Base-by-base conservation (phyloP, 768 basidiomycete genomes). In the Mycena vitilis region DNA sequence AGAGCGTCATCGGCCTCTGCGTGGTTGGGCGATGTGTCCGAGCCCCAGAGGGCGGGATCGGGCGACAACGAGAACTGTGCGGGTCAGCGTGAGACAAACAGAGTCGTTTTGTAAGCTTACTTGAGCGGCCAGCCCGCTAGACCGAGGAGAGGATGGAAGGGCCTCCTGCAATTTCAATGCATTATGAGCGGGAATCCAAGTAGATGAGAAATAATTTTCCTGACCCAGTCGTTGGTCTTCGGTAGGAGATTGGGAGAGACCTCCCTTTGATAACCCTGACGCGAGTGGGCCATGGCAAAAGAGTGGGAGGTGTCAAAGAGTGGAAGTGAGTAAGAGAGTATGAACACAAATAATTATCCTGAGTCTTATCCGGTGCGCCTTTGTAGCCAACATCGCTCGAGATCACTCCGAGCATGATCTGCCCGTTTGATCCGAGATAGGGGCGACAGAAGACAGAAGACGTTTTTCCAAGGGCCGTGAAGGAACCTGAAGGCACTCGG, bases 11-110 rank as follows among this genome's bases (percentile, higher is more conserved):
- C 91, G 18, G 86, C 80, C 75, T 92, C 91, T 7, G 82, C 75
- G 53, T 84, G 79, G 63, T 83, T 82, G 40, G 84, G 84, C 6
- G 87, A 88, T 60, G 91, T 78, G n/a, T 89, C 85, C 34, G 90
- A 86, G 2, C 91, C 91, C 92, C 92, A 94, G 0, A 83, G 85
- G 15, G 84, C 77, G 2, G 92, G 92, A 78, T 93, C 91, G 1
- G 91, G 86, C 3, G 91, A 87, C 34, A 93, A 85, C 7, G 91
- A 91, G 75, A 86, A 93, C 92, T 94, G 37, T 7, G 49, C 20
- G 37, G 51, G 30, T 30, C 30, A 53, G 18, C 8, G 6, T 45
- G 15, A 49, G 40, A 18, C 34, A 8, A 9, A 40, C 5, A 2
- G 5, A 40, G 40, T 40, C 6, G 30, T 12, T 44, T 18, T n/a